Base-by-base conservation (phyloP, 306 rosid species). In the Mimosa bimucronata region DNA sequence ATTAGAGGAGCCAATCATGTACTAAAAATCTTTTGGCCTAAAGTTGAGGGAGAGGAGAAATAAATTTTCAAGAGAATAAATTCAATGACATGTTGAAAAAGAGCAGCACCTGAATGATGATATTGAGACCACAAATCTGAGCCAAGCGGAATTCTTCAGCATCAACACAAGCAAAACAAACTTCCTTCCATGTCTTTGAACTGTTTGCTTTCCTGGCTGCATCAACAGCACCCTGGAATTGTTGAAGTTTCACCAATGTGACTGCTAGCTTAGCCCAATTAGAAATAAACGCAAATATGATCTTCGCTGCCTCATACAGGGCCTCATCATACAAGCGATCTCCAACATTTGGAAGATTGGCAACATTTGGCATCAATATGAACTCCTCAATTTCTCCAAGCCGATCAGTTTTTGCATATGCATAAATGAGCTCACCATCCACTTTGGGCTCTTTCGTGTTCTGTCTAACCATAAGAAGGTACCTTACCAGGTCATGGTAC, bases 131-230 rank as follows among this genome's bases (percentile, higher is more conserved):
- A 88, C 98, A 94, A 60, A 94, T 94, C 77, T 94, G 98, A 70
- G 97, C 98, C 73, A 94, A 82, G 81, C 98, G 97, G 90, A 89
- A 94, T 80, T 92, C 98, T 86, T 92, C 98, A 81, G 93, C 94
- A 92, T 94, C 98, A 86, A 94, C 98, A 87, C 98, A 94, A 53
- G 98, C 92, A 76, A 94, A 92, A 83, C 97, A 92, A 74, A 94
- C 98, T 87, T 94, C 97, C 87, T 94, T 94, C 98, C 98, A 94
- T 79, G 98, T 92, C 88, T 92, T 92, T 25, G 97, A 84, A 81
- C 97, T 94, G 85, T 94, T 94, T 78, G 98, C 98, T 89, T 94
- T 94, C 83, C 97, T 82, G 72, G 98, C 98, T 38, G 97, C 98
- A 88, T 94, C 98, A 84, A 94, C 98, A 71, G 97, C 98, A 55